Percentiles rank a stretch among this genome's conserved stretches.
Conservation (phyloP, 768 basidiomycete genomes). For the Rhodocollybia butyracea region DNA sequence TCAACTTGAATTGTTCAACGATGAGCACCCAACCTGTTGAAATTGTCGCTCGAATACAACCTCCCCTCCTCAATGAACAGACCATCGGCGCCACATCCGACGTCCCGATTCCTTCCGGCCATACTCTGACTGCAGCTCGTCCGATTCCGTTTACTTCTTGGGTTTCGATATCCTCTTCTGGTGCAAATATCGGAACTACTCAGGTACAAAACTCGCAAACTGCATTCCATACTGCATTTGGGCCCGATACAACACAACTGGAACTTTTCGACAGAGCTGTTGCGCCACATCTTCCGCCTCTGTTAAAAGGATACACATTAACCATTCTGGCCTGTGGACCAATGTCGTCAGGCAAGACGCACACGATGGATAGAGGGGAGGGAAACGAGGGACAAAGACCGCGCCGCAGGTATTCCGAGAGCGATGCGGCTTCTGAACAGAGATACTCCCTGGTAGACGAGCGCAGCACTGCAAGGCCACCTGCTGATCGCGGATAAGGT, state of each 20-base stretch:
- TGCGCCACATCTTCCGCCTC: not conserved
- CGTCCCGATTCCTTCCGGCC: not conserved
- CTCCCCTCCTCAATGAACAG: not conserved
- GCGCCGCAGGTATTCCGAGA: constrained; percentile 82
- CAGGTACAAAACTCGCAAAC: not conserved
- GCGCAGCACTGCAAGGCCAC: constrained; percentile 93
- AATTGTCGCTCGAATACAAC: constrained; percentile 5
- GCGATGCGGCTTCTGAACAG: constrained; percentile 87
- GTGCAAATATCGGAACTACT: not conserved
- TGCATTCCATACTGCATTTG: constrained; percentile 1
- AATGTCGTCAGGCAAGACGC: constrained; percentile 87
- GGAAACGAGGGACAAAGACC: constrained; percentile 76
- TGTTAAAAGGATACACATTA: constrained; percentile 40
- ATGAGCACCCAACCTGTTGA: constrained; percentile 4
- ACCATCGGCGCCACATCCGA: not conserved
- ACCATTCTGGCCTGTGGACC: constrained; percentile 91
- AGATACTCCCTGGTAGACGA: constrained; percentile 94
- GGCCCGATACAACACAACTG: not conserved
- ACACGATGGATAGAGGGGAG: constrained; percentile 88
- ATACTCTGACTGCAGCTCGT: not conserved
- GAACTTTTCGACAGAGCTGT: constrained; percentile 5
- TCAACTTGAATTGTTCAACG: not conserved
- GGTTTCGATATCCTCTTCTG: constrained; percentile 1
- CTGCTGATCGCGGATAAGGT: constrained; percentile 88
- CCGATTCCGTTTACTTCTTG: constrained; percentile 4